These are phyloP conservation scores for Hypholoma sublateritium DNA, from an alignment of 768 basidiomycete genomes.

Conservation along the genomic window DNA sequence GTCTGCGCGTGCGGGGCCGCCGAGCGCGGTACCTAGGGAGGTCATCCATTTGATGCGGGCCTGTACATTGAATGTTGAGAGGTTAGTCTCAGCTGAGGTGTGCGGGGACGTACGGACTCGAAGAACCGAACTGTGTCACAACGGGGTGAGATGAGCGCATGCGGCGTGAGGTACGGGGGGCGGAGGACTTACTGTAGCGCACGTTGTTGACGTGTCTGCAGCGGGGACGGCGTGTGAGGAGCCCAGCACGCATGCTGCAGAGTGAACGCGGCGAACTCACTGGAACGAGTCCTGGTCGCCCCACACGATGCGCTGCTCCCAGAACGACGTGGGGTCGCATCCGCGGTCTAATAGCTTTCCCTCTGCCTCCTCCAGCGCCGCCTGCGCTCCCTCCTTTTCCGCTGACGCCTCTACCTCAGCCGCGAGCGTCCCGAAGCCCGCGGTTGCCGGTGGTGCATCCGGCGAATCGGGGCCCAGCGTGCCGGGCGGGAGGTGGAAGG, in stretches of 20 bases:
- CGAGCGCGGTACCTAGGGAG: conserved; percentile 55
- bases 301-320: conserved; percentile 79
- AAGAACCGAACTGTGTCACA: conserved; percentile 56
- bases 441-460: conserved; percentile 35
- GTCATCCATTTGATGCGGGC: conserved; percentile 70
- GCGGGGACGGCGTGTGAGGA: neutral
- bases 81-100: neutral
- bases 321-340: conserved; percentile 66
- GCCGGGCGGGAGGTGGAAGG: conserved; percentile 64
- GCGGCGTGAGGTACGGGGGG: neutral
- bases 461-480: conserved; percentile 59
- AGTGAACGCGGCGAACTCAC: conserved; percentile 41
- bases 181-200: conserved; percentile 53
- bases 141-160: neutral
- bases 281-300: conserved; percentile 79
- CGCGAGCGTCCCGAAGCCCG: conserved; percentile 13
- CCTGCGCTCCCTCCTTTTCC: conserved; percentile 6
- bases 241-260: neutral
- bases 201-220: conserved; percentile 78
- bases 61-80: conserved; percentile 28
- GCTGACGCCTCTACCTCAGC: neutral
- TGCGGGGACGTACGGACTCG: conserved; percentile 52
- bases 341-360: conserved; percentile 42
- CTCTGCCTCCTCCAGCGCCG: conserved; percentile 39
- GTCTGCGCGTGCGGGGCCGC: conserved; percentile 52